phyloP scores from a whole-genome alignment of 192 early-diverging fungal genomes.

The Chytriomyces confervae region DNA sequence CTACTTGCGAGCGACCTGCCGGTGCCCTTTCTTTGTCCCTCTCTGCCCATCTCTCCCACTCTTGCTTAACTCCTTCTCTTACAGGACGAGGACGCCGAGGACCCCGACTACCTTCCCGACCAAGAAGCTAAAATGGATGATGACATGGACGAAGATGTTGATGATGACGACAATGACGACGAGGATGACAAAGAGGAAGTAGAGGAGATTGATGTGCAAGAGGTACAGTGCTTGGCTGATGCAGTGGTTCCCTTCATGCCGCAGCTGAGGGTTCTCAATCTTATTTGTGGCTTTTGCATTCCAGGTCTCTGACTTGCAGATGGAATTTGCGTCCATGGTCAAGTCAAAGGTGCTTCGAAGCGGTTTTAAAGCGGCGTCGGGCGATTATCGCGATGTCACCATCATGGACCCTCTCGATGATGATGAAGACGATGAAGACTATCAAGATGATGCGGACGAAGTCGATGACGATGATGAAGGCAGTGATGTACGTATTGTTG shows the following conservation, averaged over 20 bases:
- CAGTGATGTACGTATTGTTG: not conserved
- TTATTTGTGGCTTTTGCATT: not conserved
- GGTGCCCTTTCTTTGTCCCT: not conserved
- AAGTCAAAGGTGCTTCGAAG: slow-evolving; percentile 22
- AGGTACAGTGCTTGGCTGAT: not conserved
- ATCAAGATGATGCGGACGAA: slow-evolving; percentile 9
- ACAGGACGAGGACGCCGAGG: slow-evolving; percentile 29
- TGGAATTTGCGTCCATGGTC: not conserved
- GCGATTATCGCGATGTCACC: slow-evolving; percentile 8
- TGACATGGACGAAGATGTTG: not conserved
- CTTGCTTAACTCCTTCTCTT: not conserved
- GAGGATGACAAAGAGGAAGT: slow-evolving; percentile 6
- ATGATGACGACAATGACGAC: slow-evolving; percentile 3
- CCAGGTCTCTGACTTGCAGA: slow-evolving; percentile 26
- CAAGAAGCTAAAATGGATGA: not conserved
- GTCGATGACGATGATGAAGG: slow-evolving; percentile 14
- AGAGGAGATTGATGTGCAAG: slow-evolving; percentile 20
- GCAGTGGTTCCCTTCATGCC: not conserved
- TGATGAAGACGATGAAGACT: slow-evolving; percentile 26
- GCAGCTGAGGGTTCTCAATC: no score
- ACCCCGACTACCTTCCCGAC: slow-evolving; percentile 20
- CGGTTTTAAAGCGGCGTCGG: slow-evolving; percentile 3
- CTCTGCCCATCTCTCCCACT: not conserved
- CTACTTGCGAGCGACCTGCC: slow-evolving; percentile 13
- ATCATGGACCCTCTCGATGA: slow-evolving; percentile 14